phyloP scores from a whole-genome alignment of 2,329 filamentous ascomycete genomes.

The Aspergillus pseudoviridinutans region DNA sequence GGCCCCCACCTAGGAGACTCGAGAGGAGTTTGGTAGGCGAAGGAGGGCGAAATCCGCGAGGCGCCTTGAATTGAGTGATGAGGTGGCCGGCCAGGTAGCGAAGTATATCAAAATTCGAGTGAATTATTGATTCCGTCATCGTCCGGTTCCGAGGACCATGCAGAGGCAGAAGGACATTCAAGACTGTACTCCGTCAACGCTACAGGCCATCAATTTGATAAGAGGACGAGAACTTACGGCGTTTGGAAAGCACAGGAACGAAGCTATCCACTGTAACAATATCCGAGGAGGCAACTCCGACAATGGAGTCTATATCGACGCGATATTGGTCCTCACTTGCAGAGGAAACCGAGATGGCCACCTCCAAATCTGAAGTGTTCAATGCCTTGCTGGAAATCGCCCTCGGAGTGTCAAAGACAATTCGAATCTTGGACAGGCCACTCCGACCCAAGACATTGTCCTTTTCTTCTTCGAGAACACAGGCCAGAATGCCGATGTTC shows the following conservation, averaged over 20 bases:
- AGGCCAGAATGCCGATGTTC: conserved; percentile 51
- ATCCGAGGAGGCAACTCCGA: conserved; percentile 69
- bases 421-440: conserved; percentile 29
- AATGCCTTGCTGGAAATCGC: conserved; percentile 26
- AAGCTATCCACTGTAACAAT: conserved; percentile 70
- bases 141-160: conserved; percentile 54
- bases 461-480: conserved; percentile 39
- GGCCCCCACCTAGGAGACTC: conserved; percentile 66
- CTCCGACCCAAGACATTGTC: conserved; percentile 52
- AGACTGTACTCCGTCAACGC: conserved; percentile 48
- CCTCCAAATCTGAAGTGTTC: conserved; percentile 37
- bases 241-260: conserved; percentile 67
- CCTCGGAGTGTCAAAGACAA: conserved; percentile 36
- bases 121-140: conserved; percentile 62
- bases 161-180: conserved; percentile 67
- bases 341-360: conserved; percentile 64
- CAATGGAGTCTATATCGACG: conserved; percentile 60
- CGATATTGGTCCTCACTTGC: conserved; percentile 58
- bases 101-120: conserved; percentile 73
- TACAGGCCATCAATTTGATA: background rate
- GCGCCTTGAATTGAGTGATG: conserved; percentile 57
- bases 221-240: conserved; percentile 52
- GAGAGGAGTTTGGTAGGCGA: conserved; percentile 90
- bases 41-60: conserved; percentile 65
- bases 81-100: conserved; percentile 63